Conservation (phyloP, 805 yeast species). For the Ogataea thermomethanolica region DNA sequence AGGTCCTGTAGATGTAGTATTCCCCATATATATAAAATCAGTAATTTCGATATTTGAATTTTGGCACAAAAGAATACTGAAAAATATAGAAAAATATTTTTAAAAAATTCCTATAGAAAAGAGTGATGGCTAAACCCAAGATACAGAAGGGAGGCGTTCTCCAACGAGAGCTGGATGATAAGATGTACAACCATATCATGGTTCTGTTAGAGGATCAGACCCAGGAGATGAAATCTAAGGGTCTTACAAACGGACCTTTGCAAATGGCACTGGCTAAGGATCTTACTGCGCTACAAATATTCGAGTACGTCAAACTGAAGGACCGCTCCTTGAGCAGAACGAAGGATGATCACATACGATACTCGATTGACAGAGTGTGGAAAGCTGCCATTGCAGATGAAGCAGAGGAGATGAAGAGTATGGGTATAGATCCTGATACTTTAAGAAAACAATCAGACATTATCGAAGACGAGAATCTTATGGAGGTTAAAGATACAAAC, state of each 20-base stretch:
- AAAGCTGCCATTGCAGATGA: constrained; percentile 57
- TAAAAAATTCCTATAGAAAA: background rate
- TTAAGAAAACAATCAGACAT: constrained; percentile 11
- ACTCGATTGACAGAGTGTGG: constrained; percentile 60
- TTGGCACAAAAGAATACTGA: background rate
- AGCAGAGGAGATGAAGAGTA: constrained; percentile 46
- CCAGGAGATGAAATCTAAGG: constrained; percentile 36
- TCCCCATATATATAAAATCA: constrained; percentile 31
- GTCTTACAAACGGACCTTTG: constrained; percentile 35
- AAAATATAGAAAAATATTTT: background rate
- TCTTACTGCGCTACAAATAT: constrained; percentile 46
- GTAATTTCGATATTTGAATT: background rate
- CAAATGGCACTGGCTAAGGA: constrained; percentile 60
- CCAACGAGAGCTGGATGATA: constrained; percentile 46
- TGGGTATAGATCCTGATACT: constrained; percentile 27
- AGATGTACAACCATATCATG: constrained; percentile 53
- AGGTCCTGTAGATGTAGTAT: constrained; percentile 31
- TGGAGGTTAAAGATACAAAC: constrained; percentile 66
- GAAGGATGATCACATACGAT: constrained; percentile 60
- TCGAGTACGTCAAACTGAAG: constrained; percentile 57
- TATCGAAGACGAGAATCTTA: constrained; percentile 39
- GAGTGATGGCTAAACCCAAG: constrained; percentile 14
- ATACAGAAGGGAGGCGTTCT: constrained; percentile 18
- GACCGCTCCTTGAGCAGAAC: constrained; percentile 68
- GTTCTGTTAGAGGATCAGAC: constrained; percentile 59